These are phyloP conservation scores for Ceriops tagal DNA, from an alignment of 345 rosid genomes.

Conservation along the genomic window DNA sequence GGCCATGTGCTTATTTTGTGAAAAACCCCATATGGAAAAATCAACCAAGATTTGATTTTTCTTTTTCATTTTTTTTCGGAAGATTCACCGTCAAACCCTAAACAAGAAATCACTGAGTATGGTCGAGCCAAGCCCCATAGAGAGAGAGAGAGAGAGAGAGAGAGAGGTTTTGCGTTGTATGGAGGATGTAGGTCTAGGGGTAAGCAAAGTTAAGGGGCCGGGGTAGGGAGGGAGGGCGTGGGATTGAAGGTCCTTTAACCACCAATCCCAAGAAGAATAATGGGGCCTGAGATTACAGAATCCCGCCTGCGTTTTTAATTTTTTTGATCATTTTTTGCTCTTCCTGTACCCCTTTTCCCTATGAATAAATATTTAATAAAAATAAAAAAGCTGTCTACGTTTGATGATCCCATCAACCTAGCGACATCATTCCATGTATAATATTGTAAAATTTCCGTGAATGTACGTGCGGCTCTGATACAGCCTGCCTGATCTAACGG, in stretches of 20 bases:
- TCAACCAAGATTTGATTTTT: not conserved
- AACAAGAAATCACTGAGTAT: not conserved
- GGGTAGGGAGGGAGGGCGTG: not conserved
- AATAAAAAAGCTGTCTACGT: slow-evolving; percentile 29
- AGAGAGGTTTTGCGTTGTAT: not conserved
- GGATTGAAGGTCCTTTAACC: slow-evolving; percentile 36
- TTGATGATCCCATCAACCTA: slow-evolving; percentile 32
- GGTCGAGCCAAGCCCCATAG: not conserved
- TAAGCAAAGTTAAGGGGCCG: not conserved
- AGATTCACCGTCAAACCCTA: slow-evolving; percentile 15
- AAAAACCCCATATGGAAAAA: not conserved
- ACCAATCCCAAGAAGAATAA: slow-evolving; percentile 98
- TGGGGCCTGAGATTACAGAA: slow-evolving; percentile 47
- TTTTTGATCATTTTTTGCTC: not conserved
- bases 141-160: not conserved
- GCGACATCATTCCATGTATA: not conserved
- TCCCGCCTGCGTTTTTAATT: slow-evolving; percentile 11
- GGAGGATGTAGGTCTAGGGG: slow-evolving; percentile 18
- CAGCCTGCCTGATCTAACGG: slow-evolving; percentile 48
- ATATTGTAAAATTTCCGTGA: slow-evolving; percentile 1
- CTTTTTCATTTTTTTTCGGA: not conserved
- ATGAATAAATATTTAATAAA: not conserved
- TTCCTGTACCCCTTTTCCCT: not conserved
- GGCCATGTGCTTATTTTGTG: slow-evolving; percentile 27
- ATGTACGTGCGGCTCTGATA: slow-evolving; percentile 46